phyloP scores from a whole-genome alignment of 768 basidiomycete species.

The Russula virescens region DNA sequence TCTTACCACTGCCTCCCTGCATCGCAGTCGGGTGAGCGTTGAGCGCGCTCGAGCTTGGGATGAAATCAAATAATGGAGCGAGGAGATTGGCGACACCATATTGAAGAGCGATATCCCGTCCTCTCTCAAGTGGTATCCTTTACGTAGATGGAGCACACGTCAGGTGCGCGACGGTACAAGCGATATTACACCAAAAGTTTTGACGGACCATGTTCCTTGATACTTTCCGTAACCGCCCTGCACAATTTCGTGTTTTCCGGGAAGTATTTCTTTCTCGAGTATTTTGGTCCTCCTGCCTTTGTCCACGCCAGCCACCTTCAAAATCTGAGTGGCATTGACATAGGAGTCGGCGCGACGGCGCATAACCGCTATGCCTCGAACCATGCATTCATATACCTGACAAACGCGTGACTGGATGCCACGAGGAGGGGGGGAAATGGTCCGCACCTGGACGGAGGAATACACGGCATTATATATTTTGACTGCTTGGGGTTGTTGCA shows the following conservation, averaged over 20 bases:
- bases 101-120: conserved; percentile 86
- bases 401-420: conserved; percentile 24
- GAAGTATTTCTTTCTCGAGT: conserved; percentile 91
- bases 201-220: conserved; percentile 91
- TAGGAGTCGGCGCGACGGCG: conserved; percentile 89
- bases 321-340: conserved; percentile 98
- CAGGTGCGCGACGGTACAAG: conserved; percentile 5
- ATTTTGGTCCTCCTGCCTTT: conserved; percentile 97
- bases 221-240: conserved; percentile 99
- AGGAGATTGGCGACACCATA: conserved; percentile 89
- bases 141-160: not conserved
- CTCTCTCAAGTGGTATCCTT: conserved; percentile 95
- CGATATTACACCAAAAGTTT: conserved; percentile 1
- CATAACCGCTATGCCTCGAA: conserved; percentile 98
- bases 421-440: not conserved
- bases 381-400: conserved; percentile 97
- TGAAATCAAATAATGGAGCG: conserved; percentile 88
- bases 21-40: conserved; percentile 50
- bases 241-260: conserved; percentile 94
- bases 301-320: conserved; percentile 97
- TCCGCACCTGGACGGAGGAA: conserved; percentile 72
- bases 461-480: conserved; percentile 94
- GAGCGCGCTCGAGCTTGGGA: conserved; percentile 67
- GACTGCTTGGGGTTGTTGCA: conserved; percentile 41
- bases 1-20: conserved; percentile 22